Percentiles rank a stretch among this genome's conserved stretches.
Conservation (phyloP, 768 basidiomycete species). For the Leccinum fibrillosum region DNA sequence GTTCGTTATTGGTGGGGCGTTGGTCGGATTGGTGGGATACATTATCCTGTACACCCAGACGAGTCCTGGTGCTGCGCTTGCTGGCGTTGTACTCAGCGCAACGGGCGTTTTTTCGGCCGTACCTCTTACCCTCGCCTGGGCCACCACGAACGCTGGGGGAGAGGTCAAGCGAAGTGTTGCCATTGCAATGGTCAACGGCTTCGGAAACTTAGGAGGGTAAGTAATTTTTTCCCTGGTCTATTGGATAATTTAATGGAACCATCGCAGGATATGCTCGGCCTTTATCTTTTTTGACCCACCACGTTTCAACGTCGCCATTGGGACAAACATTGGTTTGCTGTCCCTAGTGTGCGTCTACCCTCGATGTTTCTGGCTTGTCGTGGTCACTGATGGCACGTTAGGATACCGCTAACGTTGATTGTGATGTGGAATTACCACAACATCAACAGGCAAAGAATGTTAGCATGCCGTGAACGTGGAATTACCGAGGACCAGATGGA, state of each 20-base stretch:
- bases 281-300: conserved; percentile 41
- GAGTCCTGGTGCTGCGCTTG: conserved; percentile 30
- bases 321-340: conserved; percentile 26
- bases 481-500: conserved; percentile 38
- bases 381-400: conserved; percentile 29
- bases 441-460: conserved; percentile 47
- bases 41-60: conserved; percentile 39
- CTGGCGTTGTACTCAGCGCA: conserved; percentile 45
- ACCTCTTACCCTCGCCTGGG: conserved; percentile 46
- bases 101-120: conserved; percentile 48
- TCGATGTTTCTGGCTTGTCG: conserved; percentile 9
- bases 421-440: conserved; percentile 45
- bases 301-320: conserved; percentile 34
- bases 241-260: neutral
- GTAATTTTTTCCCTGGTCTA: conserved; percentile 17
- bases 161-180: conserved; percentile 47
- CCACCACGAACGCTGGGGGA: conserved; percentile 50
- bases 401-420: conserved; percentile 36
- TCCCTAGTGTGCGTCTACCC: conserved; percentile 13
- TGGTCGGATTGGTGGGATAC: conserved; percentile 46
- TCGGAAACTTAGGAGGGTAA: conserved; percentile 56
- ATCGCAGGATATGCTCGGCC: conserved; percentile 36
- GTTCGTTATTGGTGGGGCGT: conserved; percentile 39
- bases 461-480: conserved; percentile 38
- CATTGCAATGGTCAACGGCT: conserved; percentile 48